Base-by-base conservation (phyloP, 2,329 filamentous ascomycete species). In the Trichoderma gracile region DNA sequence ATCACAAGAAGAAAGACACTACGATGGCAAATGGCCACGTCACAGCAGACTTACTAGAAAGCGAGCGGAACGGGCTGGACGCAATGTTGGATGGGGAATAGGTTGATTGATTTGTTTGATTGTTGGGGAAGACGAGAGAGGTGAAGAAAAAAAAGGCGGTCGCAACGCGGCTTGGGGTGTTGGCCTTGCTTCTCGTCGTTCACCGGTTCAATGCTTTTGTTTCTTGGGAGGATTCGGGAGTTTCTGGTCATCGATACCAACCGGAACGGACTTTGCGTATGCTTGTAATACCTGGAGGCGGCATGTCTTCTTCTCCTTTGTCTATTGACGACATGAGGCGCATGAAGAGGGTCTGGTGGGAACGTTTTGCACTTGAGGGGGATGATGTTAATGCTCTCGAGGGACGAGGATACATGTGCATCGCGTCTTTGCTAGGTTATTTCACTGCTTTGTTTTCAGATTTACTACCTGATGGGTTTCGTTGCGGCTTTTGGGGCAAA, bases 51-150 rank as follows among this genome's bases (percentile, higher is more conserved):
- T 79, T 77, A 27, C 70, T 81, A 43, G 79, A 81, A 69, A 78
- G 71, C 61, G 79, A 81, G 72, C 75, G 79, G 46, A 81, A 81
- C 61, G 79, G 76, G n/a, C 74, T 81, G 68, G 79, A 81, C 61
- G 78, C 79, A 15, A 72, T 81, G 66, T 69, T 81, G 64, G 79
- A 81, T 59, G 76, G 78, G 42, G 79, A 79, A 53, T 81, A 73
- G 68, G 5, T 17, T 57, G 46, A 43, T 25, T 52, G 21, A 12
- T 54, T 40, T 38, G 30, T 33, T 33, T 27, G 27, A 10, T 9
- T 2, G 21, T 45, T 40, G 42, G 42, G 33, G 30, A 33, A n/a
- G n/a, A 40, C 40, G 17, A 17, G 27, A 50, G 47, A 57, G 33
- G n/a, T 23, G 25, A 58, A 57, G 21, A 40, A 40, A n/a, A 49